A percentile compares a stretch with the other conserved stretches of the same genome.
phyloP scores from a whole-genome alignment of 495 filamentous ascomycete species.

The Annulohypoxylon bovei region DNA sequence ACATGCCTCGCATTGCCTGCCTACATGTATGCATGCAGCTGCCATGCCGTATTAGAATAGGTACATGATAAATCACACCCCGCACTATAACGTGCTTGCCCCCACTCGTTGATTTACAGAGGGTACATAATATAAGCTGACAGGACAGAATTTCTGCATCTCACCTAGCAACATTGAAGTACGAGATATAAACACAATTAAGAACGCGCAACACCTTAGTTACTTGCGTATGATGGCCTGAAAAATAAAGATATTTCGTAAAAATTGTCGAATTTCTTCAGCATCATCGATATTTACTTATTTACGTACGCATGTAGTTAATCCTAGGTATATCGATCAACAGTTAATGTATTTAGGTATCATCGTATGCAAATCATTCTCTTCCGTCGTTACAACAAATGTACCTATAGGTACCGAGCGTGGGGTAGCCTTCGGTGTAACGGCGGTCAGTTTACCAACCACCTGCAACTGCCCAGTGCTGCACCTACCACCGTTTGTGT shows the following conservation, averaged over 20 bases:
- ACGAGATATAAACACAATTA: background rate
- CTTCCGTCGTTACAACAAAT: background rate
- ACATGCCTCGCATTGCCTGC: background rate
- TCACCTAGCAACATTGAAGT: background rate
- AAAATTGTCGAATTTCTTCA: too few species aligned
- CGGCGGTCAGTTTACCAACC: slow-evolving; percentile 5
- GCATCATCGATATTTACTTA: too few species aligned
- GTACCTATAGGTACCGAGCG: background rate
- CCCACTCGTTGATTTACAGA: background rate
- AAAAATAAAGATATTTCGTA: too few species aligned
- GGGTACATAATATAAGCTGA: background rate
- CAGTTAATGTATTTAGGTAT: background rate
- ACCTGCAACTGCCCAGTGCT: background rate
- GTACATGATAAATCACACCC: background rate
- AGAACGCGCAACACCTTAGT: background rate
- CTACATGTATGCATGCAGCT: too few species aligned
- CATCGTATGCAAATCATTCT: slow-evolving; percentile 1
- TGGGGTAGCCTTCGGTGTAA: slow-evolving; percentile 8
- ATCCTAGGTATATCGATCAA: background rate
- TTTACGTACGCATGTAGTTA: too few species aligned
- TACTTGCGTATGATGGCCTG: too few species aligned
- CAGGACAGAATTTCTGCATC: background rate
- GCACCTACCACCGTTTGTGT: background rate
- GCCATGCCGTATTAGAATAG: background rate
- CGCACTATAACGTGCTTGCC: background rate